A percentile compares a stretch with the other conserved stretches of the same genome.
phyloP scores from a whole-genome alignment of 768 basidiomycete genomes.

The Xerocomellus dryophilus region DNA sequence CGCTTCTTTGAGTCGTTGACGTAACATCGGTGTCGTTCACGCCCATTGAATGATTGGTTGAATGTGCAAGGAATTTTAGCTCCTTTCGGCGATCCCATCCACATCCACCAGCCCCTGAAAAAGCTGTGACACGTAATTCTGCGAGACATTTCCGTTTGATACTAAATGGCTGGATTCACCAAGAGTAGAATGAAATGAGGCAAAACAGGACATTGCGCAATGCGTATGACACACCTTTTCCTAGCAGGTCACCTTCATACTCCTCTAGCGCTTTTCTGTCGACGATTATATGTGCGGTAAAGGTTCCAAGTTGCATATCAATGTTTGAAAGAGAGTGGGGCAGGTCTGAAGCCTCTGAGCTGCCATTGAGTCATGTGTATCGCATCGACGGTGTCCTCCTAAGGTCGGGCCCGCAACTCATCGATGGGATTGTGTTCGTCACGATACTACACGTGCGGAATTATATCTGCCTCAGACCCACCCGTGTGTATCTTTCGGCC shows the following conservation, averaged over 20 bases:
- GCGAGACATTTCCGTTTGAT: slow-evolving; percentile 14
- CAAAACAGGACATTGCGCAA: not conserved
- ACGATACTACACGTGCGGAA: too few species aligned
- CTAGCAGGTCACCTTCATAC: slow-evolving; percentile 11
- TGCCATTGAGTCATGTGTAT: too few species aligned
- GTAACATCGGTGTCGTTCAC: not conserved
- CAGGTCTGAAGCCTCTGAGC: not conserved
- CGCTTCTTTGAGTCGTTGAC: not conserved
- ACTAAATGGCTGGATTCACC: slow-evolving; percentile 6
- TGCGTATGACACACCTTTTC: slow-evolving; percentile 13
- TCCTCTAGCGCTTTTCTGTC: slow-evolving; percentile 12
- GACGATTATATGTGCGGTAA: slow-evolving; percentile 17
- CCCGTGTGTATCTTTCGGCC: too few species aligned
- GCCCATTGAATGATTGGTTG: not conserved
- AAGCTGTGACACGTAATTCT: not conserved
- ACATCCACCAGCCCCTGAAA: not conserved
- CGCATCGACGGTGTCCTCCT: too few species aligned
- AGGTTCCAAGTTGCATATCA: slow-evolving; percentile 16
- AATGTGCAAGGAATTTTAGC: not conserved
- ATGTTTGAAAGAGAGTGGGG: not conserved
- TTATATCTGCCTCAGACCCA: too few species aligned
- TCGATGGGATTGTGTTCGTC: too few species aligned
- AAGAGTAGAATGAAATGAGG: not conserved
- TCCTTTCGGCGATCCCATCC: not conserved
- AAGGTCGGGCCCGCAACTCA: too few species aligned